Conservation (phyloP, 1,284 basidiomycete genomes). For the Wallemia ichthyophaga region DNA sequence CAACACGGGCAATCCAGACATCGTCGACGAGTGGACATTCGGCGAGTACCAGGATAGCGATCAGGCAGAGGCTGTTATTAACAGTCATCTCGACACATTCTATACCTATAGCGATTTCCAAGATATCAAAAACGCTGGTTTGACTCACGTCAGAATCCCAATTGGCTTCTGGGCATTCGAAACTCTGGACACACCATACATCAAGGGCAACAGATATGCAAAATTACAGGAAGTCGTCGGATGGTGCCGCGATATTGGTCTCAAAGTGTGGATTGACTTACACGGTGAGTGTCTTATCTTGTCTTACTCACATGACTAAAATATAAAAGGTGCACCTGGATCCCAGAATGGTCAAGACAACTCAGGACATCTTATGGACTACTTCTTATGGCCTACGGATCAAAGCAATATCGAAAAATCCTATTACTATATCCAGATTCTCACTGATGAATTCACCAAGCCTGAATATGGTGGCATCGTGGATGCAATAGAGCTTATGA, state of each 20-base stretch:
- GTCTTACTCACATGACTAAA: slow-evolving; percentile 36
- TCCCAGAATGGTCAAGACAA: slow-evolving; percentile 25
- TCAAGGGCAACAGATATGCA: background rate
- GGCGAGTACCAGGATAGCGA: slow-evolving; percentile 26
- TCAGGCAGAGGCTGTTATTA: background rate
- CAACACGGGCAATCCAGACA: slow-evolving; percentile 31
- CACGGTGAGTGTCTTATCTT: slow-evolving; percentile 27
- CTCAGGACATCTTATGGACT: background rate
- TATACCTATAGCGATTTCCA: background rate
- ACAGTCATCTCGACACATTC: background rate
- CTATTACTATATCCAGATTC: background rate
- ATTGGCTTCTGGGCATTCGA: background rate
- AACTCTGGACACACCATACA: background rate
- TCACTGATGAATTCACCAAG: background rate
- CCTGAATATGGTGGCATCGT: background rate
- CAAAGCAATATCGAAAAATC: background rate
- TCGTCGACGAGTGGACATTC: slow-evolving; percentile 64
- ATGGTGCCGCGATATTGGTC: background rate
- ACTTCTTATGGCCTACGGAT: background rate
- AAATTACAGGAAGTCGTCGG: background rate
- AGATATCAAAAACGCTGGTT: background rate
- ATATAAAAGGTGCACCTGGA: slow-evolving; percentile 31
- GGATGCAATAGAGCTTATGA: background rate
- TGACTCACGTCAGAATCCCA: slow-evolving; percentile 2
- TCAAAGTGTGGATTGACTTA: slow-evolving; percentile 11